Conservation (phyloP, 2,329 filamentous ascomycete genomes). For the Fusarium sulawesiense region DNA sequence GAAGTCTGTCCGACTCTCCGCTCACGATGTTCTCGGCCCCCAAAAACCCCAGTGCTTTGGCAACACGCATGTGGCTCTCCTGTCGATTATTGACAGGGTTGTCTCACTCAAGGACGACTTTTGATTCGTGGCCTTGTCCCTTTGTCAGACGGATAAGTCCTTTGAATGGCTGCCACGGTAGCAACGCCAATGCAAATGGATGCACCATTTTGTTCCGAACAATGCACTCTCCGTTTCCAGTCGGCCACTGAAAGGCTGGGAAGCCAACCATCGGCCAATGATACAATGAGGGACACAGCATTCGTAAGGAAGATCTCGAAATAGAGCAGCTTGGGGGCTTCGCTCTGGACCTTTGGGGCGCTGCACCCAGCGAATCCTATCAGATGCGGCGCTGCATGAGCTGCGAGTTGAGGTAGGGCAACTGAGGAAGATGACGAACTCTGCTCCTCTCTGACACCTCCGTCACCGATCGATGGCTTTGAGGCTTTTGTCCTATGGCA, state of each 20-base stretch:
- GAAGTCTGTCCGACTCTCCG: conserved; percentile 8
- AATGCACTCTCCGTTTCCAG: conserved; percentile 21
- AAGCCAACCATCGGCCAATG: conserved; percentile 32
- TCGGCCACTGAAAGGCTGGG: conserved; percentile 33
- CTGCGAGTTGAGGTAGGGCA: conserved; percentile 21
- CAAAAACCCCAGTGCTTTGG: conserved; percentile 34
- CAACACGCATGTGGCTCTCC: conserved; percentile 23
- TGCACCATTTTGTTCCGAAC: conserved; percentile 38
- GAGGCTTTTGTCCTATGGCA: conserved; percentile 24
- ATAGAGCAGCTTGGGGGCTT: conserved; percentile 30
- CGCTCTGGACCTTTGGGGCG: conserved; percentile 26
- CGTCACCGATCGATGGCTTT: conserved; percentile 34
- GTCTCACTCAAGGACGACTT: background rate
- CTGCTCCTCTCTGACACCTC: conserved; percentile 26
- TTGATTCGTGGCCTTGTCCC: conserved; percentile 44
- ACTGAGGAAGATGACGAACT: conserved; percentile 18
- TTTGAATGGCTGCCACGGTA: conserved; percentile 39
- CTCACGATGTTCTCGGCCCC: conserved; percentile 35
- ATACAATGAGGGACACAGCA: conserved; percentile 12
- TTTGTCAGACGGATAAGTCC: conserved; percentile 26
- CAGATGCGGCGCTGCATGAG: conserved; percentile 16
- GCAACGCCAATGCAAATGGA: conserved; percentile 40
- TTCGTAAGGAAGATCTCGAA: conserved; percentile 17
- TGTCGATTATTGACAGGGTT: conserved; percentile 29
- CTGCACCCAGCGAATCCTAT: conserved; percentile 30